These are phyloP conservation scores for Chaetomium tenue DNA, from an alignment of 495 filamentous ascomycete species.

Conservation along the genomic window DNA sequence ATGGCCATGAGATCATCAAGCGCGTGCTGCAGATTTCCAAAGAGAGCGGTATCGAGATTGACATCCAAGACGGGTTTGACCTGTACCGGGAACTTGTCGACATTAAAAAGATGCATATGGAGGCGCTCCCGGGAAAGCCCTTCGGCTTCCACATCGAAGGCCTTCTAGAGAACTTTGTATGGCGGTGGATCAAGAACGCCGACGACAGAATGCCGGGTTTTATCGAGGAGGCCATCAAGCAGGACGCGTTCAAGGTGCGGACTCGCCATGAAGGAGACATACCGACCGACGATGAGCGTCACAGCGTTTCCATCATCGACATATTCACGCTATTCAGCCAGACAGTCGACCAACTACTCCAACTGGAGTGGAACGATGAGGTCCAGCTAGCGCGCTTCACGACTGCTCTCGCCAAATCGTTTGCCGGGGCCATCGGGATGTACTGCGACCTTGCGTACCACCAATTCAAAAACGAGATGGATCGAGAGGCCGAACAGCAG, in stretches of 20 bases:
- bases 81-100: slow-evolving; percentile 84
- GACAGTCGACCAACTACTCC: slow-evolving; percentile 77
- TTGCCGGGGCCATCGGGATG: slow-evolving; percentile 75
- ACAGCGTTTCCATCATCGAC: slow-evolving; percentile 91
- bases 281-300: slow-evolving; percentile 76
- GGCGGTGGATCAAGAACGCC: slow-evolving; percentile 85
- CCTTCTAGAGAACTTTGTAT: slow-evolving; percentile 85
- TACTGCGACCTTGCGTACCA: slow-evolving; percentile 93
- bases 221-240: slow-evolving; percentile 85
- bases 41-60: slow-evolving; percentile 68
- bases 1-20: slow-evolving; percentile 76
- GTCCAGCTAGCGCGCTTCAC: slow-evolving; percentile 94
- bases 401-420: slow-evolving; percentile 87
- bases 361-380: slow-evolving; percentile 89
- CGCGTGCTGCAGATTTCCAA: slow-evolving; percentile 72
- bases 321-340: slow-evolving; percentile 92
- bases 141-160: slow-evolving; percentile 88
- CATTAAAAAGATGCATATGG: slow-evolving; percentile 73
- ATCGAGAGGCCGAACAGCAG: slow-evolving; percentile 71
- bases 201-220: slow-evolving; percentile 77
- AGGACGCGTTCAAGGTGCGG: slow-evolving; percentile 76
- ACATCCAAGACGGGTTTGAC: slow-evolving; percentile 87
- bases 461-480: slow-evolving; percentile 89
- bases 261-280: slow-evolving; percentile 57
- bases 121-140: slow-evolving; percentile 60